Percentiles rank a stretch among this genome's conserved stretches.
These are phyloP conservation scores for Neofusicoccum kwambonambiense DNA, from an alignment of 2,329 filamentous ascomycete genomes.

Conservation along the genomic window DNA sequence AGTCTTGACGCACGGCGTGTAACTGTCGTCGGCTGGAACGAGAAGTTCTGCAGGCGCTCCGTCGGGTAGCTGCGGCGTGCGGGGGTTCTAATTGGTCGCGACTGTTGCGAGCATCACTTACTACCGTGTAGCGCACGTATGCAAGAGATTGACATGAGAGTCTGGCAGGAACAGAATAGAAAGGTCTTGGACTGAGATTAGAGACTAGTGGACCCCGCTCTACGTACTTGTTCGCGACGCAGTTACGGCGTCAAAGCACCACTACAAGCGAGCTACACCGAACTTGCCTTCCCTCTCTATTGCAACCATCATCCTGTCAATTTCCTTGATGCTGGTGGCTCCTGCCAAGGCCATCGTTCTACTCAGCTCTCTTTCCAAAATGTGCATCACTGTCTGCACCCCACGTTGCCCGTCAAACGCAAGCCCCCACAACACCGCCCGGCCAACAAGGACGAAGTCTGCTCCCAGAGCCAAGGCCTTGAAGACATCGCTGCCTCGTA, in stretches of 20 bases:
- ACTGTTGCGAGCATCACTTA: no score
- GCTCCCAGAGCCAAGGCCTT: slow-evolving; percentile 66
- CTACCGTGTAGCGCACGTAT: no score
- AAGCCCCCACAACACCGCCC: slow-evolving; percentile 51
- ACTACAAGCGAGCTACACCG: slow-evolving; percentile 19
- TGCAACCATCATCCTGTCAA: slow-evolving; percentile 21
- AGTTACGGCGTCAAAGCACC: no score
- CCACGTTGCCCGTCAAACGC: background rate
- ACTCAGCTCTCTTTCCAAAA: slow-evolving; percentile 21
- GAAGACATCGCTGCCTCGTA: slow-evolving; percentile 62
- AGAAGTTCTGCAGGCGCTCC: no score
- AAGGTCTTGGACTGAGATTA: no score
- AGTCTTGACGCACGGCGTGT: no score
- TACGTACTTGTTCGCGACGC: no score
- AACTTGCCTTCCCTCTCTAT: slow-evolving; percentile 22
- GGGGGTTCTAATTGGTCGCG: background rate
- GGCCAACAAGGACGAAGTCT: slow-evolving; percentile 58
- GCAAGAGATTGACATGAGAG: no score
- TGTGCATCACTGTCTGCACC: slow-evolving; percentile 13
- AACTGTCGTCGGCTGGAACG: no score
- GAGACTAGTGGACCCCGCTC: no score
- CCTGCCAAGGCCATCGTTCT: slow-evolving; percentile 27
- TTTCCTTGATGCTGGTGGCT: slow-evolving; percentile 22
- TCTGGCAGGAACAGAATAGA: no score
- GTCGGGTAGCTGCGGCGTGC: background rate